These are phyloP conservation scores for Ceratocystis cacaofunesta DNA, from an alignment of 2,329 filamentous ascomycete genomes.

Conservation along the genomic window DNA sequence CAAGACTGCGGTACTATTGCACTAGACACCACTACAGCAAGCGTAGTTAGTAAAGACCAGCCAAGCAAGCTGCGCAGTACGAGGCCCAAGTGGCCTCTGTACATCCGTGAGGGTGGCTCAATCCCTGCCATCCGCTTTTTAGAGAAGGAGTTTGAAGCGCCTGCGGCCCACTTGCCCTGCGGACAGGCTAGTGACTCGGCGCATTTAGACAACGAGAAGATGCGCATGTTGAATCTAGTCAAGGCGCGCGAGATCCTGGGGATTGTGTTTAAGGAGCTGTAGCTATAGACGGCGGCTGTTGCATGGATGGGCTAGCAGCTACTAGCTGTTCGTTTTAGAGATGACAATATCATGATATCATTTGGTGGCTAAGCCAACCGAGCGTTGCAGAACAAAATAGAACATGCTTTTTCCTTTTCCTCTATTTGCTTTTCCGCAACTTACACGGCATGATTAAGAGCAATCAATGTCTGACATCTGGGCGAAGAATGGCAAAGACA, in stretches of 20 bases:
- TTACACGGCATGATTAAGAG: no score
- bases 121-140: constrained; percentile 90
- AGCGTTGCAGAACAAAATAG: background rate
- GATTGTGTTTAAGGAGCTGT: constrained; percentile 61
- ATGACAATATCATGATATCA: background rate
- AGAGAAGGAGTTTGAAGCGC: constrained; percentile 84
- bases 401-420: background rate
- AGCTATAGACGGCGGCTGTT: constrained; percentile 30
- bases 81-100: constrained; percentile 45
- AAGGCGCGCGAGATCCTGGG: constrained; percentile 89
- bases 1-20: constrained; percentile 9
- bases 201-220: constrained; percentile 88
- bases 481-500: no score
- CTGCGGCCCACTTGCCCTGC: constrained; percentile 83
- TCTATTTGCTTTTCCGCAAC: no score
- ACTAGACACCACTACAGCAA: background rate
- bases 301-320: background rate
- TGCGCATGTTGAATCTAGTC: constrained; percentile 72
- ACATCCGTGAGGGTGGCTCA: constrained; percentile 88
- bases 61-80: background rate
- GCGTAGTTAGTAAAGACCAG: constrained; percentile 18
- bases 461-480: no score
- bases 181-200: constrained; percentile 89
- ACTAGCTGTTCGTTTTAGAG: background rate
- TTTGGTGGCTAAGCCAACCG: background rate